Base-by-base conservation (phyloP, 2,329 filamentous ascomycete genomes). In the Colletotrichum australisinense region DNA sequence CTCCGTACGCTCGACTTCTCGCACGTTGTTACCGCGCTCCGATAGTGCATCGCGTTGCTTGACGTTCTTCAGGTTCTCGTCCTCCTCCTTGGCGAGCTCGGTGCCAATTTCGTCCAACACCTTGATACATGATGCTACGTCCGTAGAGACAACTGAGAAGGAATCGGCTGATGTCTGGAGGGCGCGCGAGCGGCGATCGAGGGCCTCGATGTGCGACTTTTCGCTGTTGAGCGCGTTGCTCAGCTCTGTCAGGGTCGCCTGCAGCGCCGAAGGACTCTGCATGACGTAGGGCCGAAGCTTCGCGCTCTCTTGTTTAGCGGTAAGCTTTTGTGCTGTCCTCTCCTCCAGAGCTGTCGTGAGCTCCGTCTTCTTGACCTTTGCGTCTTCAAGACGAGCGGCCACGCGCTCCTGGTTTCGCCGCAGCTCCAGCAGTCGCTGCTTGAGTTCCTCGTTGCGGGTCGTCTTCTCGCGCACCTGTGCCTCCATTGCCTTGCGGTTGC, bases 211-310 rank as follows among this genome's bases (percentile, higher is more conserved):
- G 74, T 96, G 93, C 11, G 91, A 86, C 80, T 96, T 96, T 81
- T 98, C 95, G 63, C 88, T 88, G 76, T 89, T 89, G 65, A 98
- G 87, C 60, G 92, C 94, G 78, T 94, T 93, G 74, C 92, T 94
- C 68, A 99, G 86, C 75, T 98, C 95, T 3, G 93, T 90, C 69
- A 99, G 86, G 57, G 93, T 93, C 38, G 93, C 90, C 82, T 98
- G 95, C 32, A 99, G 88, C 19, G 92, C 92, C 2, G 92, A 93
- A 0, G 96, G 95, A 78, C 94, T 97, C 81, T 98, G 95, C 70
- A 96, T 90, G 55, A 97, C 95, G 81, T 99, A 99, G 14, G 97
- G 97, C 68, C 94, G 91, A 73, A 99, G 85, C 83, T 98, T 98
- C 69, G 93, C 90, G 77, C 94, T 95, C 82, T 98, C 97, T 80